Percentiles rank a stretch among this genome's conserved stretches.
Evolutionary conservation across 2,329 filamentous ascomycete genomes (phyloP).

Genomic region (Fusarium sp.): DNA sequence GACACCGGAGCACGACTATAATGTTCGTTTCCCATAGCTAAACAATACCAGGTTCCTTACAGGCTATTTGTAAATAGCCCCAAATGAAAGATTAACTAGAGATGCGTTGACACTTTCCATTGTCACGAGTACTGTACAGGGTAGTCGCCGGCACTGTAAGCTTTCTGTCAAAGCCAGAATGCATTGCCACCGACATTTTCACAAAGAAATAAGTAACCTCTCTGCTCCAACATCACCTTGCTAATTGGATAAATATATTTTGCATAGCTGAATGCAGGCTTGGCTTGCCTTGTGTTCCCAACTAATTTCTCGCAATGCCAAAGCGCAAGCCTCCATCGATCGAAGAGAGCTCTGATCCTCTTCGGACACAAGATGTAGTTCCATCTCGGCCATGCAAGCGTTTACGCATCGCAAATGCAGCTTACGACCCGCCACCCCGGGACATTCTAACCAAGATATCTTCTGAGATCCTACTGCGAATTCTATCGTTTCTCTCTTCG

Average conservation of each 20-base stretch:
- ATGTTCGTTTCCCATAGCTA: background rate
- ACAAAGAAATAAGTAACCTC: background rate
- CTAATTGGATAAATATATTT: background rate
- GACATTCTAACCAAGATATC: constrained; percentile 81
- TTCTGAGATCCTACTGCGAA: constrained; percentile 87
- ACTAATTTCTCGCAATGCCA: constrained; percentile 31
- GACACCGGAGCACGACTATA: background rate
- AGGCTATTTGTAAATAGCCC: background rate
- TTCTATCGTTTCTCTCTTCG: constrained; percentile 81
- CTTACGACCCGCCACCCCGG: constrained; percentile 27
- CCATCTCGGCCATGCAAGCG: constrained; percentile 41
- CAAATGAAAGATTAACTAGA: background rate
- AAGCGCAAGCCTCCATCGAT: constrained; percentile 43
- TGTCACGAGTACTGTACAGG: constrained; percentile 26
- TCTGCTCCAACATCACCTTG: background rate
- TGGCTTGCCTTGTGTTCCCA: constrained; percentile 22
- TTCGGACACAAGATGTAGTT: background rate
- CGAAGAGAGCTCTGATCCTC: constrained; percentile 16
- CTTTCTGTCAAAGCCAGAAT: constrained; percentile 16
- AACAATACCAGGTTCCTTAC: background rate
- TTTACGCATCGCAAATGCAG: constrained; percentile 25
- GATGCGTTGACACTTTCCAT: background rate
- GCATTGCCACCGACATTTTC: constrained; percentile 46
- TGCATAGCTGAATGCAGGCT: constrained; percentile 15
- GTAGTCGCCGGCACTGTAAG: constrained; percentile 23